Percentiles rank a stretch among this genome's conserved stretches.
phyloP scores from a whole-genome alignment of 768 basidiomycete species.

The Kwoniella europaea region DNA sequence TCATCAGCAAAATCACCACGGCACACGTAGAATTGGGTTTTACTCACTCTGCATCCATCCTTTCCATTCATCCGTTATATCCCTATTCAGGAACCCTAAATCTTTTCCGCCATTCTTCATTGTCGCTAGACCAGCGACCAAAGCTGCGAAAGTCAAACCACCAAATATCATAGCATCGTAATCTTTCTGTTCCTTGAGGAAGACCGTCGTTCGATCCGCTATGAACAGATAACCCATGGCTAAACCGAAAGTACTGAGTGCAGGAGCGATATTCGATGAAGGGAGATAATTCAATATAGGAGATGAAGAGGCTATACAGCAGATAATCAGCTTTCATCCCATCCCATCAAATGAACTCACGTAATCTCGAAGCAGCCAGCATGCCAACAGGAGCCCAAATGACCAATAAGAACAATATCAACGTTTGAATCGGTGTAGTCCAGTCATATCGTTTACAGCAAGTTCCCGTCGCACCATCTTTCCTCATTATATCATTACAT shows the following conservation, averaged over 20 bases:
- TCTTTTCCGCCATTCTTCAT: conserved; percentile 78
- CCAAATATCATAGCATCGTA: conserved; percentile 73
- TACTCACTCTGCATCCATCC: conserved; percentile 93
- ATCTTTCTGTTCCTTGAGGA: conserved; percentile 87
- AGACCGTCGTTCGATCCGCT: conserved; percentile 83
- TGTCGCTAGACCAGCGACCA: conserved; percentile 69
- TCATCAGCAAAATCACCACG: conserved; percentile 14
- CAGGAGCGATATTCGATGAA: conserved; percentile 52
- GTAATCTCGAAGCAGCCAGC: conserved; percentile 55
- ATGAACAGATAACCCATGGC: conserved; percentile 72
- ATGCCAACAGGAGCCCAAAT: conserved; percentile 63
- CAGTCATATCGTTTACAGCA: conserved; percentile 80
- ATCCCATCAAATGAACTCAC: conserved; percentile 31
- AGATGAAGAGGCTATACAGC: conserved; percentile 31
- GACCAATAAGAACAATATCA: conserved; percentile 48
- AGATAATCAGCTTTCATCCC: not conserved
- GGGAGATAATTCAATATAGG: conserved; percentile 40
- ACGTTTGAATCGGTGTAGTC: conserved; percentile 61
- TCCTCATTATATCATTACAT: conserved; percentile 68
- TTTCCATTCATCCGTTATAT: conserved; percentile 97
- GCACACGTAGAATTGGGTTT: too few relatives aligned
- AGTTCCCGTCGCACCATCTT: conserved; percentile 65
- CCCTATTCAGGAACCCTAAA: conserved; percentile 83
- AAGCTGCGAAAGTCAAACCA: conserved; percentile 63
- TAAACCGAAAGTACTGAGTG: conserved; percentile 70